Evolutionary conservation across 768 basidiomycete genomes (phyloP), one percentile per base, ranked within the genome.

Genomic region (Suillus lakei): DNA sequence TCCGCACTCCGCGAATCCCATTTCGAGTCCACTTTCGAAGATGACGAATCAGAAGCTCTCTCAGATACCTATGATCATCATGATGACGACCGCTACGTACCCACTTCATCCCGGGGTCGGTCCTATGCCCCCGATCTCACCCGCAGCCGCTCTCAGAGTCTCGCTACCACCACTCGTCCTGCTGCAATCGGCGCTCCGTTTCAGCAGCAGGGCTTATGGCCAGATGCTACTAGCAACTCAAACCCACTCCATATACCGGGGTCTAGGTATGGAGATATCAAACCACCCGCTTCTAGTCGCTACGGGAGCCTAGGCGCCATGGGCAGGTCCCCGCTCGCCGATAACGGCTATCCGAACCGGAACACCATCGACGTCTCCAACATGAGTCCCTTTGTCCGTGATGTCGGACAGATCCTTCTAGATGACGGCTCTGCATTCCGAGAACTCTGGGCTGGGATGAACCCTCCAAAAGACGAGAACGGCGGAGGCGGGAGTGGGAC

Each of bases 381-480:
- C 74, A 91, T 92, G 85, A 89, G 87, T 68, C 93, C 93, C 0
- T 95, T 95, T 73, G 86, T 92, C n/a, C 82, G 93, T 28, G 92
- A 95, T 74, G 90, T 95, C 21, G 88, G 86, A 7, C 88, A 91
- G 76, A 92, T 94, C 64, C 76, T 93, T 41, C 76, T 89, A 58
- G 91, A 93, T 71, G 91, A 93, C 63, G 87, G 86, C 5, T 85
- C 88, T 0, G 88, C 88, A 0, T 86, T 92, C 69, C 82, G 90
- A 39, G 90, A 92, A 67, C 81, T 93, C 5, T 93, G 91, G 91
- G 83, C 88, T 0, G 87, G 89, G n/a, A 85, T 85, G 82, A 80
- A 87, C 64, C 86, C 84, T 0, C 88, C 85, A 5, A 82, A 85
- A 41, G 88, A 89, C 66, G 87, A 90, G 74, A 86, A 85, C 56